Base-by-base conservation (phyloP, 441 rosid species). In the Corymbia citriodora region DNA sequence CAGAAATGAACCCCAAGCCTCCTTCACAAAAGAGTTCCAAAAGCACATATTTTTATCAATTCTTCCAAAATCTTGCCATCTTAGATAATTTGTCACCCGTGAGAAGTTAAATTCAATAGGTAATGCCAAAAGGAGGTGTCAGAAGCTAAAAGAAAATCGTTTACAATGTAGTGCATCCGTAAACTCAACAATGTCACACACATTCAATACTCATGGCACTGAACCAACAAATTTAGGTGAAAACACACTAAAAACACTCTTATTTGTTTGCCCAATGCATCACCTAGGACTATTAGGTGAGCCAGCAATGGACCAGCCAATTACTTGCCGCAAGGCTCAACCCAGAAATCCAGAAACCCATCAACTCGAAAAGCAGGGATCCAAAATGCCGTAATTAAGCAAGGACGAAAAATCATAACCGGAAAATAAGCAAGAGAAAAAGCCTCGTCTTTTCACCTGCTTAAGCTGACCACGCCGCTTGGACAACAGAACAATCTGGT, bases 381-480 rank as follows among this genome's bases (percentile, higher is more conserved):
- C 16, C 83, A 36, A 74, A 74, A 74, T 74, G 40, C 45, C 83
- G 11, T 74, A 40, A 74, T 40, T 21, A 74, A 74, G 83, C 83
- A 74, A 74, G 83, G 83, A 3, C 50, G 40, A 40, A 11, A 6
- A 15, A 74, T 74, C 25, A 21, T 25, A 74, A 74, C 50, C 45
- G 50, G 17, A 2, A 74, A 74, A 40, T 23, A 21, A 21, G 83
- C 83, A 74, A 1, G 50, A 72, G 23, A 36, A 40, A 40, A 74
- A 40, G 50, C 83, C 50, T 40, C 54, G 14, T 49, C 17, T 14
- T 45, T 59, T 82, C 70, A 98, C 99, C 99, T 98, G 99, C 91
- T 98, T 98, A 54, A 97, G 99, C 92, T 97, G 99, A 49, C 99
- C 99, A 31, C 99, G 98, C 89, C 97, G 97, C 92, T 98, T 98